Percentiles rank a stretch among this genome's conserved stretches.
These are phyloP conservation scores for Colletotrichum phormii DNA, from an alignment of 2,329 filamentous ascomycete genomes.

Conservation along the genomic window DNA sequence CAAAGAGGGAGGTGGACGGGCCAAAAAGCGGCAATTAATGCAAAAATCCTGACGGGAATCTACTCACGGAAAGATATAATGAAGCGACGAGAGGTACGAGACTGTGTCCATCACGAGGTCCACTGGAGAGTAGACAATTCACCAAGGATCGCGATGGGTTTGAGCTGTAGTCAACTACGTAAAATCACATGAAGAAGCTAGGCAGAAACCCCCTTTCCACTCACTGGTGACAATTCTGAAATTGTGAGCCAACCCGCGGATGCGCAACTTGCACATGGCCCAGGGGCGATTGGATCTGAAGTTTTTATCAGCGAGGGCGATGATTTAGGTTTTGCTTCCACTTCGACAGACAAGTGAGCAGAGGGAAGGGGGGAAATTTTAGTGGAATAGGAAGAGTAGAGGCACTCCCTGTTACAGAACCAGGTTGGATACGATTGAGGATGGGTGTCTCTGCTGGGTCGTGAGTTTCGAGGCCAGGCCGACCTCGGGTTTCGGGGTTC, in stretches of 20 bases:
- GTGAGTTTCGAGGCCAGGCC: slow-evolving; percentile 8
- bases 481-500: neutral
- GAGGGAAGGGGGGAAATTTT: neutral
- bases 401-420: slow-evolving; percentile 10
- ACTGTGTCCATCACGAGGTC: neutral
- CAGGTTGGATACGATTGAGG: neutral
- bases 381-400: neutral
- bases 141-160: neutral
- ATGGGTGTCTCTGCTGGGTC: neutral
- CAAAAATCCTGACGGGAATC: neutral
- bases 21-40: neutral
- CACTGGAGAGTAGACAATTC: neutral
- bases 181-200: neutral
- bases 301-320: neutral
- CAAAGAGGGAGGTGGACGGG: neutral
- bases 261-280: neutral
- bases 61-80: neutral
- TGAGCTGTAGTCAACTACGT: neutral
- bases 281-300: no score
- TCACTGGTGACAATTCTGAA: neutral
- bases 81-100: neutral
- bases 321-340: slow-evolving; percentile 4
- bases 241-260: neutral
- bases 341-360: neutral
- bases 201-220: neutral